Evolutionary conservation across 345 rosid genomes (phyloP).

Genomic region (Erysimum cheiranthoides): DNA sequence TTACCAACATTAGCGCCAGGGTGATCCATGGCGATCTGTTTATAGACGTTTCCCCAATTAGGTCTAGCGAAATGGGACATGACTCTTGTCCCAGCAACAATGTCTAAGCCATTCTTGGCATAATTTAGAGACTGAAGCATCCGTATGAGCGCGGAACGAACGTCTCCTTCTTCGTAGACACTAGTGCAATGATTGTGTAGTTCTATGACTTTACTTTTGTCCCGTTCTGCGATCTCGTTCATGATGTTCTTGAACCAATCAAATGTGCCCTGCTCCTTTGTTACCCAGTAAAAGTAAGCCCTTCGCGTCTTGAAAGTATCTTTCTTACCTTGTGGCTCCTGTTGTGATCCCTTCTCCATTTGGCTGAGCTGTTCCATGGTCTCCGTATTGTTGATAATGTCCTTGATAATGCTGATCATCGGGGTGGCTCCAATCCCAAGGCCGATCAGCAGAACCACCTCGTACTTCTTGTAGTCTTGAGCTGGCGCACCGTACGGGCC

Average conservation of each 20-base stretch:
- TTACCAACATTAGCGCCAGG: constrained; percentile 64
- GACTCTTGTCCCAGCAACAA: constrained; percentile 75
- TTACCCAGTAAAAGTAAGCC: constrained; percentile 82
- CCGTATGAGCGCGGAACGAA: constrained; percentile 72
- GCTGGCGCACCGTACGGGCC: constrained; percentile 93
- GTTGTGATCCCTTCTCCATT: constrained; percentile 44
- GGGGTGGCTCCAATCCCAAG: constrained; percentile 86
- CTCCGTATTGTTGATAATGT: constrained; percentile 63
- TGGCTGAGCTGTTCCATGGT: constrained; percentile 49
- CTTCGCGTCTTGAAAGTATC: constrained; percentile 60
- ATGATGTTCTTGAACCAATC: constrained; percentile 78
- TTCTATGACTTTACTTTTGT: constrained; percentile 67
- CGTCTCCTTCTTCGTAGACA: constrained; percentile 77
- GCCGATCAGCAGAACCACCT: constrained; percentile 69
- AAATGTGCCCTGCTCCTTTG: constrained; percentile 77
- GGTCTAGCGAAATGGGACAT: constrained; percentile 79
- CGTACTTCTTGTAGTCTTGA: constrained; percentile 73
- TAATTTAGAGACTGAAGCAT: constrained; percentile 75
- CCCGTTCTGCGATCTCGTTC: constrained; percentile 44
- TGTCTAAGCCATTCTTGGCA: constrained; percentile 66
- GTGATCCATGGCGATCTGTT: constrained; percentile 60
- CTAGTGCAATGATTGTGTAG: constrained; percentile 80
- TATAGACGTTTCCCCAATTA: constrained; percentile 69
- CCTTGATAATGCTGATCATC: constrained; percentile 85
- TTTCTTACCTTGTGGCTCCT: constrained; percentile 35